Conservation (phyloP, 768 basidiomycete genomes). For the Lentinula edodes region DNA sequence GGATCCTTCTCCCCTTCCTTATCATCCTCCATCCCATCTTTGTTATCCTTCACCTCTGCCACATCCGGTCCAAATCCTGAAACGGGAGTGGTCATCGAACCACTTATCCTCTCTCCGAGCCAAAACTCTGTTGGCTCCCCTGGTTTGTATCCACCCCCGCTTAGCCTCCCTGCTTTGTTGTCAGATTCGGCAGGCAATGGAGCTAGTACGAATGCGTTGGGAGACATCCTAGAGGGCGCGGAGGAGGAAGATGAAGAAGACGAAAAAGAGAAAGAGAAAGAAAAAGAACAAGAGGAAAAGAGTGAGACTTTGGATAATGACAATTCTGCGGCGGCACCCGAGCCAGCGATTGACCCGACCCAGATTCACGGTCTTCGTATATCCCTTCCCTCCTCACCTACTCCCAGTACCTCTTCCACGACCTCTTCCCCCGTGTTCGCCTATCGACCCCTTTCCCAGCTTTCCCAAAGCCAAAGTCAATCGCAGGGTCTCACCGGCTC, state of each 20-base stretch:
- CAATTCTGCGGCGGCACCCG: not conserved
- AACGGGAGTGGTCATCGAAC: constrained; percentile 38
- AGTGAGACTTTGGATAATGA: not conserved
- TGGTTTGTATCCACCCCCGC: constrained; percentile 27
- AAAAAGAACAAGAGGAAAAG: constrained; percentile 10
- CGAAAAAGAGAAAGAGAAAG: constrained; percentile 15
- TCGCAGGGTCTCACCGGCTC: not conserved
- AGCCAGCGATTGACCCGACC: not conserved
- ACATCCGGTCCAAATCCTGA: constrained; percentile 6
- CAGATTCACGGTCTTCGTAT: constrained; percentile 9
- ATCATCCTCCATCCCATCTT: constrained; percentile 10
- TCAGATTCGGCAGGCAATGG: not conserved
- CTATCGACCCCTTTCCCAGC: not conserved
- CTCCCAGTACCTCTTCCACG: not conserved
- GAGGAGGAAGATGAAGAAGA: constrained; percentile 46
- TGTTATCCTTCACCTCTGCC: constrained; percentile 12
- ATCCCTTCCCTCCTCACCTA: constrained; percentile 2
- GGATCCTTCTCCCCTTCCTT: not conserved
- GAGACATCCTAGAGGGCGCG: constrained; percentile 59
- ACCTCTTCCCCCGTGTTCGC: not conserved
- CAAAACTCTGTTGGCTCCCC: constrained; percentile 11
- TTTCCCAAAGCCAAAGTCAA: not conserved
- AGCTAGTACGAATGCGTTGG: constrained; percentile 26
- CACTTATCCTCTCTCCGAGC: constrained; percentile 38
- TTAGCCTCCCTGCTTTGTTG: constrained; percentile 26